Evolutionary conservation across 192 early-diverging fungal genomes (phyloP).

Genomic region (Coemansia sp.): DNA sequence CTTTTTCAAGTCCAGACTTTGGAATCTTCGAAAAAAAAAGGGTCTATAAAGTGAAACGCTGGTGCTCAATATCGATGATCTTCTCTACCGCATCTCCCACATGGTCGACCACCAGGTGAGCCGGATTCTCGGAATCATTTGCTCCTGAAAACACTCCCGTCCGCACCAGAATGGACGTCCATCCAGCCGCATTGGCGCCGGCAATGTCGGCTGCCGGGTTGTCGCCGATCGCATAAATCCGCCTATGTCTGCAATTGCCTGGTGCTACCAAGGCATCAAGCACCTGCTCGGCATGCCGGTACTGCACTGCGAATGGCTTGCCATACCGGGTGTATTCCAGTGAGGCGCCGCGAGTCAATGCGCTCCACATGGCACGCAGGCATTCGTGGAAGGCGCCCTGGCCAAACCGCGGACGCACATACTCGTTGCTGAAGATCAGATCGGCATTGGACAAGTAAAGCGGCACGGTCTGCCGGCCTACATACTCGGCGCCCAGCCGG

Average conservation of each 20-base stretch:
- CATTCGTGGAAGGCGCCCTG: slow-evolving; percentile 79
- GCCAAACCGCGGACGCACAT: slow-evolving; percentile 69
- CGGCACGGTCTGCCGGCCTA: slow-evolving; percentile 58
- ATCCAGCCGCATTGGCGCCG: slow-evolving; percentile 70
- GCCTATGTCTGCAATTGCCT: not conserved
- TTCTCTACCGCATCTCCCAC: slow-evolving; percentile 64
- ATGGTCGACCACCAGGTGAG: slow-evolving; percentile 58
- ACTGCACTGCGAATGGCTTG: slow-evolving; percentile 78
- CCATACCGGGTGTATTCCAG: slow-evolving; percentile 73
- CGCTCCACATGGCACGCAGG: slow-evolving; percentile 67
- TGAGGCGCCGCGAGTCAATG: slow-evolving; percentile 26
- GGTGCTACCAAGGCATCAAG: slow-evolving; percentile 36
- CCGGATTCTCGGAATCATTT: slow-evolving; percentile 58
- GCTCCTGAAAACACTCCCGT: slow-evolving; percentile 65
- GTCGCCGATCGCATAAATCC: slow-evolving; percentile 64
- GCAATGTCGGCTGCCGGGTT: slow-evolving; percentile 71
- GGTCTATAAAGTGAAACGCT: slow-evolving; percentile 2
- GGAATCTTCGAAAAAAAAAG: no score
- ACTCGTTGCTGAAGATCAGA: slow-evolving; percentile 82
- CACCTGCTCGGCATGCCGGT: slow-evolving; percentile 62
- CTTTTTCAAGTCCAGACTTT: no score
- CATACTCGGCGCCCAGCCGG: slow-evolving; percentile 56
- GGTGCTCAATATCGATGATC: slow-evolving; percentile 36
- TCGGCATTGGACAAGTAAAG: slow-evolving; percentile 79
- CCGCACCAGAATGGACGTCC: slow-evolving; percentile 69